Conservation (phyloP, 2,329 filamentous ascomycete species). For the Penicillium sp. region DNA sequence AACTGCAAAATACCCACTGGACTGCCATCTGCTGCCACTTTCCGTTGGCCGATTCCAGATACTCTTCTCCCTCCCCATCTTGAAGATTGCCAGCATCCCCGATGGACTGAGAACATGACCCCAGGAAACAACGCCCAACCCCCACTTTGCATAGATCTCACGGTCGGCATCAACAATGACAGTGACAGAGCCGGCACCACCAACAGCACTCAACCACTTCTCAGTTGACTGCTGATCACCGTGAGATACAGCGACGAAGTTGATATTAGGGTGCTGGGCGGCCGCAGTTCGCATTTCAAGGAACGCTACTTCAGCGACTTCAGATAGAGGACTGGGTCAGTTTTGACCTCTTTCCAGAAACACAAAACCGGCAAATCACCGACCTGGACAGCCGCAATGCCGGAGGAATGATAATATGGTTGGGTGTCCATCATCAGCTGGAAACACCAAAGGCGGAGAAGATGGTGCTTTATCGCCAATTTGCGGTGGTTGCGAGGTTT, state of each 20-base stretch:
- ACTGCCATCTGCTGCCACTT: slow-evolving; percentile 28
- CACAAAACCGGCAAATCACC: background rate
- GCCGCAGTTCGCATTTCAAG: slow-evolving; percentile 7
- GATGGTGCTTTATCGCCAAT: slow-evolving; percentile 4
- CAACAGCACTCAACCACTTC: slow-evolving; percentile 7
- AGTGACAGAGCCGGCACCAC: slow-evolving; percentile 1
- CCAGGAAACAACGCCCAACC: slow-evolving; percentile 5
- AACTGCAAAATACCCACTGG: slow-evolving; percentile 17
- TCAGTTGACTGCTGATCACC: slow-evolving; percentile 9
- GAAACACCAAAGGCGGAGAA: background rate
- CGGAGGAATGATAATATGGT: slow-evolving; percentile 9
- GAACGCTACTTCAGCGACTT: slow-evolving; percentile 7
- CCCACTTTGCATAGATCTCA: slow-evolving; percentile 7
- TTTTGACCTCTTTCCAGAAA: background rate
- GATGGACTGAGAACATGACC: slow-evolving; percentile 5
- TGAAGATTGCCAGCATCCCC: slow-evolving; percentile 1
- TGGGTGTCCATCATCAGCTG: slow-evolving; percentile 2
- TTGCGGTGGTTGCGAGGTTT: background rate
- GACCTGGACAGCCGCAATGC: slow-evolving; percentile 13
- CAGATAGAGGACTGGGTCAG: background rate
- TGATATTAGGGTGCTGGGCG: slow-evolving; percentile 5
- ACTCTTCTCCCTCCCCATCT: slow-evolving; percentile 10
- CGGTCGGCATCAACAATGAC: slow-evolving; percentile 11
- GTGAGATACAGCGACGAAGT: slow-evolving; percentile 14
- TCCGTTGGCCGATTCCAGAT: slow-evolving; percentile 26